Evolutionary conservation across 306 rosid genomes (phyloP).

Genomic region (apple (Malus domestica)): DNA sequence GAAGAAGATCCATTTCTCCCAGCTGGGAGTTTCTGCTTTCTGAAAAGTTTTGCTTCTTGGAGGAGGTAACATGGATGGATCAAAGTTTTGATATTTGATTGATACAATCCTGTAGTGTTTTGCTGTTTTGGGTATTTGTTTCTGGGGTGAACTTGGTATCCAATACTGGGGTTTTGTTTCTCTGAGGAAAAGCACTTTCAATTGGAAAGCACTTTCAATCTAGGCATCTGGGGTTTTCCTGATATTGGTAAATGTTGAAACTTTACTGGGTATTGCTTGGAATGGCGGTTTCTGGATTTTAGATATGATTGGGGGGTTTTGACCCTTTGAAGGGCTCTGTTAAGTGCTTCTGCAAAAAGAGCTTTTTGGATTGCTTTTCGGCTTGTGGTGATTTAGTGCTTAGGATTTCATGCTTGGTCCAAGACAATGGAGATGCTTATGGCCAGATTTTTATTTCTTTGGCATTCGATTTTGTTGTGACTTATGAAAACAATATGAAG

Average conservation of each 20-base stretch:
- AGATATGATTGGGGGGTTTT: slow-evolving; percentile 33
- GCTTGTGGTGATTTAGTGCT: slow-evolving; percentile 25
- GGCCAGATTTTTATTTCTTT: slow-evolving; percentile 47
- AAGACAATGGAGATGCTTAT: slow-evolving; percentile 61
- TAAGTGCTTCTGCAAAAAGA: slow-evolving; percentile 18
- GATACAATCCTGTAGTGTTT: slow-evolving; percentile 13
- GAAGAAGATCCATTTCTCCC: slow-evolving; percentile 45
- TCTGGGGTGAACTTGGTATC: slow-evolving; percentile 12
- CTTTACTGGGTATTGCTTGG: slow-evolving; percentile 37
- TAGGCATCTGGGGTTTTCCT: slow-evolving; percentile 44
- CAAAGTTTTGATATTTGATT: slow-evolving; percentile 31
- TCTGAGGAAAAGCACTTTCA: slow-evolving; percentile 24
- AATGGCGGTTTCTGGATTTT: slow-evolving; percentile 27
- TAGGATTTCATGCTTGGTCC: slow-evolving; percentile 57
- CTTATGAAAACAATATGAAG: slow-evolving; percentile 58
- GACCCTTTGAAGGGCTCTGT: slow-evolving; percentile 4
- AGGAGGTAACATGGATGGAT: slow-evolving; percentile 28
- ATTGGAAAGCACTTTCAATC: slow-evolving; percentile 29
- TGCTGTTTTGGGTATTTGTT: slow-evolving; percentile 19
- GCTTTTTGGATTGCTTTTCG: slow-evolving; percentile 22
- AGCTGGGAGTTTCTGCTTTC: slow-evolving; percentile 22
- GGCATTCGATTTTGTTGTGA: slow-evolving; percentile 27
- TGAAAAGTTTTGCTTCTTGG: slow-evolving; percentile 17
- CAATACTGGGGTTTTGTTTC: slow-evolving; percentile 20
- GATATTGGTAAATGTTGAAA: slow-evolving; percentile 8